Conservation (phyloP, 192 early-diverging fungal genomes). For the Umbelopsis isabellina region DNA sequence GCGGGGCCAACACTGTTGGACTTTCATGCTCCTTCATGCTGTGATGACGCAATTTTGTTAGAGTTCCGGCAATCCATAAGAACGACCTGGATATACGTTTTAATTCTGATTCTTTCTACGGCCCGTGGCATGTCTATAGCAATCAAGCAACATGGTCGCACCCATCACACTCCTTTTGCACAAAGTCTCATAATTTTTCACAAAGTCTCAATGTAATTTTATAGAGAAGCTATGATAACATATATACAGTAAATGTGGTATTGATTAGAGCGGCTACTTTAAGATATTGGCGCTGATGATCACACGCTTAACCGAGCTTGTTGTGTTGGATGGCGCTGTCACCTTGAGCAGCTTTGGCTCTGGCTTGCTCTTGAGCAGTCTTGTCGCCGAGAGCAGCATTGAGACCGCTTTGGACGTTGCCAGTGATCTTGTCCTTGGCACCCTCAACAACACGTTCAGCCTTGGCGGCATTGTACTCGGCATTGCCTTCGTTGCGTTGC, state of each 20-base stretch:
- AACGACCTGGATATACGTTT: too few relatives aligned
- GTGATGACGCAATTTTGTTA: conserved; percentile 9
- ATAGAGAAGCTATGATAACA: too few relatives aligned
- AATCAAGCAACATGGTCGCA: too few relatives aligned
- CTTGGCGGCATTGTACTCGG: conserved; percentile 18
- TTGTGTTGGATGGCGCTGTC: conserved; percentile 8
- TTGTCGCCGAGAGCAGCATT: conserved; percentile 12
- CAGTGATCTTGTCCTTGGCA: conserved; percentile 19
- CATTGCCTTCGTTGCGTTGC: conserved; percentile 22
- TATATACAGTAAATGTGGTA: background rate
- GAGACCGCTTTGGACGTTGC: conserved; percentile 13
- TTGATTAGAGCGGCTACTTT: too few relatives aligned
- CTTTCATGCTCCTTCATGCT: background rate
- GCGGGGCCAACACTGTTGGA: background rate
- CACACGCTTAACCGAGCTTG: conserved; percentile 11
- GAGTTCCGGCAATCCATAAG: too few relatives aligned
- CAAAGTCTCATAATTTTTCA: too few relatives aligned
- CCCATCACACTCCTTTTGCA: too few relatives aligned
- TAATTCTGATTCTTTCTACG: too few relatives aligned
- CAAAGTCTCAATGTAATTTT: too few relatives aligned
- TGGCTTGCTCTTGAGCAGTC: background rate
- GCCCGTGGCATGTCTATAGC: too few relatives aligned
- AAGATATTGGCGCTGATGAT: too few relatives aligned
- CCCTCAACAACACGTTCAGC: conserved; percentile 9
- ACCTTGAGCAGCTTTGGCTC: conserved; percentile 12